These are phyloP conservation scores for Tolypocladium pustulatum DNA, from an alignment of 2,329 filamentous ascomycete species.

Conservation along the genomic window DNA sequence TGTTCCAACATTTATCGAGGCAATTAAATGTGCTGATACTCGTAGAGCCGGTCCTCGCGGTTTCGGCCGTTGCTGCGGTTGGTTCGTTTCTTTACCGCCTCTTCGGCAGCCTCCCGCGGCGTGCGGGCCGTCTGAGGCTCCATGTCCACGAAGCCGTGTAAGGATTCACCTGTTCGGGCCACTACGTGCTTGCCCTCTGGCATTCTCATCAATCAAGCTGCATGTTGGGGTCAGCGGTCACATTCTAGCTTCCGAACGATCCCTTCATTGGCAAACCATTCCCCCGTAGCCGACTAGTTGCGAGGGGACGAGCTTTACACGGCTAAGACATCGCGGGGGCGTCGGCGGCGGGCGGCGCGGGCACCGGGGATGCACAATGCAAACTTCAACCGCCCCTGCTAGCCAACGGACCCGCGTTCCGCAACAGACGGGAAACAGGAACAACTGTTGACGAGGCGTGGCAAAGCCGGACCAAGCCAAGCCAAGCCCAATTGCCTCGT, in stretches of 20 bases:
- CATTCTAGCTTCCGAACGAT: not conserved
- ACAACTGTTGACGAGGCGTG: not conserved
- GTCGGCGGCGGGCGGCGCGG: conserved; percentile 3
- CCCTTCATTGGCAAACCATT: not conserved
- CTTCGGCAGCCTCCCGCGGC: conserved; percentile 1
- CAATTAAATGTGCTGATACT: no score
- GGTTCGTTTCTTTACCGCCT: conserved; percentile 1
- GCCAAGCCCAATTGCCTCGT: not conserved
- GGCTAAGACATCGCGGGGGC: not conserved
- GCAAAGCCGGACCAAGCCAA: no score
- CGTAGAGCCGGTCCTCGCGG: not conserved
- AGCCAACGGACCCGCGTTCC: not conserved
- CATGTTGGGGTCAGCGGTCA: not conserved
- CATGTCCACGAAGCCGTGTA: not conserved
- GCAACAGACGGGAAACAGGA: not conserved
- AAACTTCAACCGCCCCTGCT: not conserved
- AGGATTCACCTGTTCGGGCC: not conserved
- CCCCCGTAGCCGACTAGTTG: not conserved
- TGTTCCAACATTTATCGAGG: not conserved
- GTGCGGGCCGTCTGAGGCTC: not conserved
- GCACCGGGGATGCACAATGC: not conserved
- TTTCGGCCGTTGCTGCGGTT: not conserved
- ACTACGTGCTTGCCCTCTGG: not conserved
- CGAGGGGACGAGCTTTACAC: not conserved
- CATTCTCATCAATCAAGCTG: not conserved